Evolutionary conservation across 768 basidiomycete species (phyloP), one percentile per base, ranked within the genome.

Genomic region (Asterophora lycoperdoides): DNA sequence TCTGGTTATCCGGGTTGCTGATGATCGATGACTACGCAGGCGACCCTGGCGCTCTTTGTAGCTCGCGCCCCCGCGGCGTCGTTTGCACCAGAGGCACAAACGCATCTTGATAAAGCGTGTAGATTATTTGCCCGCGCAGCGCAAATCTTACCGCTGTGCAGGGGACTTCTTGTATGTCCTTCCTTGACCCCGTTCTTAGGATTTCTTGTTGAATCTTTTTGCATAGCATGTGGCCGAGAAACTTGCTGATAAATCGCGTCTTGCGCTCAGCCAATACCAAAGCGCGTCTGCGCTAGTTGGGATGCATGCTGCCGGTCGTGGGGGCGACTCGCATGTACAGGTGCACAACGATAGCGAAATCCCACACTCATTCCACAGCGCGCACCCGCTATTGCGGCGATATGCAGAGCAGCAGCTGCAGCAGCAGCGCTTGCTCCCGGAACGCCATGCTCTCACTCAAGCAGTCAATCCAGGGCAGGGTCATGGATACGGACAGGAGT

Each of bases 21-120:
- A n/a, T 29, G 13, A 35, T 56, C n/a, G 14, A 41, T 52, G 23
- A 36, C 39, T 35, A 18, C 46, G 30, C n/a, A 82, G 83, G 78
- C 84, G 48, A 83, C 84, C 0, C 62, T 88, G 23, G 82, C 81
- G 8, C 65, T 88, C 44, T 72, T 86, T 52, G 77, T 84, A 18
- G 77, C 78, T 38, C 78, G 85, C 23, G 77, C 80, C 17, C 83
- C 84, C 4, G 73, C 75, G 9, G 73, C 78, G 13, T 72, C 78
- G 18, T 67, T 85, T 30, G 78, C 83, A 1, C 71, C 75, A 10
- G 74, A 75, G 60, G 85, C 84, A 2, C 66, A 86, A 28, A 73
- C 76, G 55, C 78, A 84, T 53, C 67, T 88, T 18, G 83, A 83
- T 41, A 71, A 72, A 18, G 78, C 79, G 3, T 77, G 77, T 49